Evolutionary conservation across 106 monocot genomes (phyloP), one percentile per base, ranked within the genome.

Genomic region (Dioscorea zingiberensis): DNA sequence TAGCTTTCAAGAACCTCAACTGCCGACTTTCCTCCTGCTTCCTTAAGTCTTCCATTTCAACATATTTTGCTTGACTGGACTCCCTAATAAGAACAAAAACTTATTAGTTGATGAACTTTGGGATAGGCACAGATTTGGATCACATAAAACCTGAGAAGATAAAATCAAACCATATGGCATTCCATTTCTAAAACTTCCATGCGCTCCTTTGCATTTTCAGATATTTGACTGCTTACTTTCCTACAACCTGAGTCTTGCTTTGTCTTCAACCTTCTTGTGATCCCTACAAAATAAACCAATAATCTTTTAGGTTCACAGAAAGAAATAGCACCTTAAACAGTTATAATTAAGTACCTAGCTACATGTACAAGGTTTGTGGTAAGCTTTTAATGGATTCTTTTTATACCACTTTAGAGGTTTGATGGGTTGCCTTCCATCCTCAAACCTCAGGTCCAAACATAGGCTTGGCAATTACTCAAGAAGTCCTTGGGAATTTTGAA

Each of bases 41-140:
- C 61, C 62, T 89, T 64, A 89, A 65, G 26, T 93, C 92, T 58
- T 92, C 93, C 48, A 98, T 80, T 76, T 98, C 93, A 54, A 65
- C 64, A 77, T 84, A 80, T 81, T 81, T 95, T 60, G 66, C 76
- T 62, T 45, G 78, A 25, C 86, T 89, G 80, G 17, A 73, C 82
- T 9, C 64, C 74, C 98, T 98, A 65, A 30, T 25, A 55, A 62
- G 44, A 30, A 64, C 18, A 75, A 3, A 47, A 70, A 28, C 9
- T 46, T 27, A 27, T 24, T 59, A 47, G 10, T 28, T 28, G 57
- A 32, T 44, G 44, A 65, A 65, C 17, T 73, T 44, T 21, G 7
- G 6, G 21, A 24, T 27, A 21, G 56, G 15, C 12, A 22, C 55
- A 63, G 21, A 53, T 22, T 17, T 64, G 32, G 62, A 44, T 44